These are phyloP conservation scores for Gynandropsis gynandra DNA, from an alignment of 345 rosid species.

Conservation along the genomic window DNA sequence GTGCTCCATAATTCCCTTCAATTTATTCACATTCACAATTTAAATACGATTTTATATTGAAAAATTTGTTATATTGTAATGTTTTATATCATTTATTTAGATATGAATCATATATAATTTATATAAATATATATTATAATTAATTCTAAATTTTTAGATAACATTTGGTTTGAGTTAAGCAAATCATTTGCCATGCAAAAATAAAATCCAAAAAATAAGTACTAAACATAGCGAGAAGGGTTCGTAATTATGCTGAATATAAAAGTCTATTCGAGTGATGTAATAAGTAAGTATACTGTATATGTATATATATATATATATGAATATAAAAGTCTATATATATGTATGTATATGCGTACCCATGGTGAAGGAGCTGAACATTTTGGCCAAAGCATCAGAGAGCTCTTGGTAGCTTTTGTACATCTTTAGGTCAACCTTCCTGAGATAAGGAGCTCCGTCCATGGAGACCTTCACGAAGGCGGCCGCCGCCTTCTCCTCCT, in stretches of 20 bases:
- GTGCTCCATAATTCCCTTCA: slow-evolving; percentile 33
- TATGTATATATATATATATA: no score
- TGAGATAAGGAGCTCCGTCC: slow-evolving; percentile 96
- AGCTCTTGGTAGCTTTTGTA: slow-evolving; percentile 78
- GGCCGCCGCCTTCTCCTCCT: slow-evolving; percentile 29
- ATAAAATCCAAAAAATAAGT: no score
- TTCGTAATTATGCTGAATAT: no score
- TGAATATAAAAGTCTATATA: no score
- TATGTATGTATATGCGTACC: slow-evolving; percentile 32
- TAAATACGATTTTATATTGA: not conserved
- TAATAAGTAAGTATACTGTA: no score
- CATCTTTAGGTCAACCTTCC: slow-evolving; percentile 92
- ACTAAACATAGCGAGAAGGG: no score
- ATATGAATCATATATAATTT: not conserved
- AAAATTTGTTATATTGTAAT: slow-evolving; percentile 6
- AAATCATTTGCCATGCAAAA: no score
- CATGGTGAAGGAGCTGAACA: slow-evolving; percentile 97
- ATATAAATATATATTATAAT: not conserved
- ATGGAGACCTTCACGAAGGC: slow-evolving; percentile 92
- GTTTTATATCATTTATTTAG: slow-evolving; percentile 14
- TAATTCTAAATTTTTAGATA: not conserved
- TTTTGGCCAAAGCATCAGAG: slow-evolving; percentile 81
- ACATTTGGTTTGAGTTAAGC: no score
- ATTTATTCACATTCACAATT: slow-evolving; percentile 5
- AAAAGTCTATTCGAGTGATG: no score